phyloP scores from a whole-genome alignment of 2,329 filamentous ascomycete species.

The Aspergillus ochraceoroseus region DNA sequence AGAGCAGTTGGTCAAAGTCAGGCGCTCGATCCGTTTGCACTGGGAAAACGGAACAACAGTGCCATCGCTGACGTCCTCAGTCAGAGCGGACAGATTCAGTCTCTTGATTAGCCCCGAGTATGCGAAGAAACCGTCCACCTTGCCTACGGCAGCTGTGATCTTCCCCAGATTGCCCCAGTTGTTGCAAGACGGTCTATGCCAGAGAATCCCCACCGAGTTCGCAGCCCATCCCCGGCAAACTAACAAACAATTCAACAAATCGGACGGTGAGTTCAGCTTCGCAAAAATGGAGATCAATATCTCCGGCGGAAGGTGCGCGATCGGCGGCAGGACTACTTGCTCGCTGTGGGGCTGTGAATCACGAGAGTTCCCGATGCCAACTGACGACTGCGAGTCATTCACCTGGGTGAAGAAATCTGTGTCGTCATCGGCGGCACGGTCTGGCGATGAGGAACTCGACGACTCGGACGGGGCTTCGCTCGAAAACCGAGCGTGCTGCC shows the following conservation, averaged over 20 bases:
- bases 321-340: slow-evolving; percentile 50
- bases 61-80: slow-evolving; percentile 75
- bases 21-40: slow-evolving; percentile 85
- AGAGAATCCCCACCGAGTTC: slow-evolving; percentile 87
- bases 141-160: slow-evolving; percentile 73
- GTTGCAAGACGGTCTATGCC: slow-evolving; percentile 89
- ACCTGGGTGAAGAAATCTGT: slow-evolving; percentile 83
- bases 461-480: slow-evolving; percentile 42
- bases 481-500: slow-evolving; percentile 35
- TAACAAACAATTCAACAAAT: slow-evolving; percentile 83
- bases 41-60: slow-evolving; percentile 74
- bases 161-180: slow-evolving; percentile 74
- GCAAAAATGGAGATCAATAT: slow-evolving; percentile 90
- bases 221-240: slow-evolving; percentile 92
- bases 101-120: slow-evolving; percentile 89
- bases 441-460: slow-evolving; percentile 45
- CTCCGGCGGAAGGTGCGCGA: slow-evolving; percentile 84
- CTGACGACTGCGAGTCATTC: slow-evolving; percentile 90
- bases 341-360: slow-evolving; percentile 63
- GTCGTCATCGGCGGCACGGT: slow-evolving; percentile 70
- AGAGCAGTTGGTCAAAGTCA: slow-evolving; percentile 87
- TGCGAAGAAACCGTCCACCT: slow-evolving; percentile 71
- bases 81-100: slow-evolving; percentile 78
- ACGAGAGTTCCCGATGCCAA: slow-evolving; percentile 72
- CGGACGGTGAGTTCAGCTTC: slow-evolving; percentile 68